phyloP scores from a whole-genome alignment of 495 filamentous ascomycete genomes.

The Cercophora scortea region DNA sequence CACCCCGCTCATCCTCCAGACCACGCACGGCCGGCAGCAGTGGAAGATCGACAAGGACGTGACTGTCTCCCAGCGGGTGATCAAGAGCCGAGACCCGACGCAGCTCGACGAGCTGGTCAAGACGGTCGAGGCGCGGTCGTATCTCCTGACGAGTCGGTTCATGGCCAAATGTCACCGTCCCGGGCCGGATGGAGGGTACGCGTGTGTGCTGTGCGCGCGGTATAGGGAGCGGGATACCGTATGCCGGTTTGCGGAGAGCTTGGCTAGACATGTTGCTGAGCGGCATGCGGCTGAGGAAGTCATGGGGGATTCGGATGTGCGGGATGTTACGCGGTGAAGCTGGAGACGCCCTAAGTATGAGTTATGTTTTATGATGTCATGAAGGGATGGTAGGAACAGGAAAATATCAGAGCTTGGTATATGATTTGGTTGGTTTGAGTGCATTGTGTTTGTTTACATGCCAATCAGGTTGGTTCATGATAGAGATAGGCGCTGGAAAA shows the following conservation, averaged over 20 bases:
- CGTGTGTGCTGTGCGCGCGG: slow-evolving; percentile 21
- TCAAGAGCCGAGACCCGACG: not conserved
- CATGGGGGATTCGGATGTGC: slow-evolving; percentile 20
- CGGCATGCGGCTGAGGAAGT: slow-evolving; percentile 22
- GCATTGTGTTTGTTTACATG: too few species aligned
- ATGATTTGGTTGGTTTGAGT: too few species aligned
- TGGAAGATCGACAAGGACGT: slow-evolving; percentile 26
- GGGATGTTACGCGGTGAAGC: slow-evolving; percentile 5
- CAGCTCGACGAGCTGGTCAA: slow-evolving; percentile 1
- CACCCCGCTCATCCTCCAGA: not conserved
- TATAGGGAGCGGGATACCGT: slow-evolving; percentile 23
- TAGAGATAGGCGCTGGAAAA: too few species aligned
- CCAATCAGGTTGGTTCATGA: too few species aligned
- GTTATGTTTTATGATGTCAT: too few species aligned
- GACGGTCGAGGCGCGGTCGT: slow-evolving; percentile 14
- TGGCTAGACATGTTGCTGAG: slow-evolving; percentile 22
- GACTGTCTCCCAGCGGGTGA: slow-evolving; percentile 4
- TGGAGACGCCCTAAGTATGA: too few species aligned
- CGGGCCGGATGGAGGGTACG: slow-evolving; percentile 14
- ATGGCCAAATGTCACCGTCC: slow-evolving; percentile 26
- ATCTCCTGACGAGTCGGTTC: slow-evolving; percentile 23
- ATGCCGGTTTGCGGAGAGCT: slow-evolving; percentile 13
- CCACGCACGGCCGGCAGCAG: not conserved
- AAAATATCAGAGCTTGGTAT: too few species aligned
- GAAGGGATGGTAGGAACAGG: too few species aligned